A percentile compares a stretch with the other conserved stretches of the same genome.
Conservation (phyloP, 805 yeast genomes). For the Tetrapisispora phaffii region DNA sequence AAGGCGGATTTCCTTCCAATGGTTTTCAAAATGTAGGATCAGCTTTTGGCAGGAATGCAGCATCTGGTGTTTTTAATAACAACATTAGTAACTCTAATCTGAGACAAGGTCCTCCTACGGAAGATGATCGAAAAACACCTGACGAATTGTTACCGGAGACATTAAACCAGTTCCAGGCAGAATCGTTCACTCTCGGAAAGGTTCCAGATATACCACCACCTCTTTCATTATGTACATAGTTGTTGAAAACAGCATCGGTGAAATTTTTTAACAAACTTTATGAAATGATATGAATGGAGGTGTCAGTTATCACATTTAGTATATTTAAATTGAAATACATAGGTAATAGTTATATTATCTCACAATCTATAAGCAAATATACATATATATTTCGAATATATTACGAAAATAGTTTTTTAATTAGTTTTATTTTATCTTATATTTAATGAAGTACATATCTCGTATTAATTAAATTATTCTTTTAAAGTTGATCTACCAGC, state of each 20-base stretch:
- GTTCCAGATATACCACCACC: slow-evolving; percentile 75
- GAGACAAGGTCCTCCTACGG: slow-evolving; percentile 29
- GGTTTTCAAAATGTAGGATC: not conserved
- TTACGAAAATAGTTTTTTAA: not conserved
- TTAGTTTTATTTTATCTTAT: not conserved
- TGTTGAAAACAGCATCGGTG: too few species aligned
- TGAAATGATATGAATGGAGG: not conserved
- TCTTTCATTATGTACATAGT: slow-evolving; percentile 22
- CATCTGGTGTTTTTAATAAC: not conserved
- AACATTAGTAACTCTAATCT: slow-evolving; percentile 4
- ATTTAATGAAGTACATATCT: not conserved
- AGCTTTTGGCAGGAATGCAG: not conserved
- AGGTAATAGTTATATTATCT: too few species aligned
- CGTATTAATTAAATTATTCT: slow-evolving; percentile 31
- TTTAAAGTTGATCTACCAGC: slow-evolving; percentile 94
- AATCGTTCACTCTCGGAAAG: slow-evolving; percentile 44
- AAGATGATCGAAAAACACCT: slow-evolving; percentile 23
- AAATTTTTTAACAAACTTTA: not conserved
- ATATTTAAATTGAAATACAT: not conserved
- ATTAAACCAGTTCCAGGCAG: slow-evolving; percentile 38
- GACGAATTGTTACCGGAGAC: slow-evolving; percentile 38
- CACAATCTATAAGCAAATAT: not conserved
- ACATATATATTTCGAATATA: not conserved
- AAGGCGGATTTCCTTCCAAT: not conserved
- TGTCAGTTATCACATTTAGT: too few species aligned